Percentiles rank a stretch among this genome's conserved stretches.
Conservation (phyloP, 179 eudicot genomes). For the Actinidia polygama region DNA sequence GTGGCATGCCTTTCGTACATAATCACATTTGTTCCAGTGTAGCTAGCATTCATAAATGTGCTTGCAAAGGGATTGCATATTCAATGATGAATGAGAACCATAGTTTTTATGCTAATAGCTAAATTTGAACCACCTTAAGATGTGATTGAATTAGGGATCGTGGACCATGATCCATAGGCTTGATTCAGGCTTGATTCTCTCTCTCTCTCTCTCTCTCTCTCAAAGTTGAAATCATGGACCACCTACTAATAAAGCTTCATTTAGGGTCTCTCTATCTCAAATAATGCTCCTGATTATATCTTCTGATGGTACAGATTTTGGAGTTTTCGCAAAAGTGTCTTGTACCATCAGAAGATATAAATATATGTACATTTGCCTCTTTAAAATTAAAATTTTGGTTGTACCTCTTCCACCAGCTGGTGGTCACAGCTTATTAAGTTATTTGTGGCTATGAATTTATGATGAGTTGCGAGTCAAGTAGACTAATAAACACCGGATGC, state of each 20-base stretch:
- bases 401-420: constrained; percentile 12
- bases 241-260: neutral
- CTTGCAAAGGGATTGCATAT: neutral
- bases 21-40: too few relatives aligned
- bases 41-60: neutral
- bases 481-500: neutral
- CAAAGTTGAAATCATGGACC: constrained; percentile 7
- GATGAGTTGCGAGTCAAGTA: neutral
- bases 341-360: neutral
- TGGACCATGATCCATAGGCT: neutral
- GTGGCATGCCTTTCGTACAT: too few relatives aligned
- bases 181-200: too few relatives aligned
- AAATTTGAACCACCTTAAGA: neutral
- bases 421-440: constrained; percentile 4
- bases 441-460: neutral
- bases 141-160: constrained; percentile 1
- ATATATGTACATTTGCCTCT: too few relatives aligned
- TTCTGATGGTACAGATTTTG: constrained; percentile 6
- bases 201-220: neutral
- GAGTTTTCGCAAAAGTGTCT: constrained; percentile 1
- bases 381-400: too few relatives aligned
- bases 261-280: neutral
- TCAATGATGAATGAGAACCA: neutral
- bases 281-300: neutral
- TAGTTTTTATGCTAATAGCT: neutral